Base-by-base conservation (phyloP, 164 flowering plant genomes). In the Macadamia integrifolia region DNA sequence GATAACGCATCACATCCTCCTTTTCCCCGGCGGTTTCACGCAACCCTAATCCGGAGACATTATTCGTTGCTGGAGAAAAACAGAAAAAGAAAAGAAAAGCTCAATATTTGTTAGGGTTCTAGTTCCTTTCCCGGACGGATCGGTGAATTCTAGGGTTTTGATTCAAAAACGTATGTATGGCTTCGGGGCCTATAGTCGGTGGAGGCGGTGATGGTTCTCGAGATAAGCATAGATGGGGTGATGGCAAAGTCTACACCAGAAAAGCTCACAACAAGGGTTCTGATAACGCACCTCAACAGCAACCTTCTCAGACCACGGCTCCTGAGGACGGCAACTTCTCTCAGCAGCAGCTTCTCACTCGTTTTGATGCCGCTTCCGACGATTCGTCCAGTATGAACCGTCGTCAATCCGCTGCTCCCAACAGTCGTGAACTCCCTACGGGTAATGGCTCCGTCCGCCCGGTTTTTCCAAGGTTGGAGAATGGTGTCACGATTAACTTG, bases 201-300 rank as follows among this genome's bases (percentile, higher is more conserved):
- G 79, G 74, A 10, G 77, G 72, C 13, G 84, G 80, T 50, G 88
- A 74, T 48, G 86, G 80, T 29, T 62, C 81, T 43, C 78, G 82
- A 69, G 92, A 83, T 73, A 85, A 76, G 74, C 83, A 78, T 58
- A 75, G 87, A 62, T 87, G 82, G 84, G 64, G 66, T 9, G 92
- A 81, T 62, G 77, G 75, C 69, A 90, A 84, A 71, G 97, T 93
- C 7, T 88, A 86, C 58, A 79, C 77, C 0, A 71, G 93, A 30
- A 88, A 85, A 71, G 68, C 70, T 42, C 66, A 58, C n/a, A 88
- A 78, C n/a, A 88, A 78, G 58, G 82, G 83, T 11, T 52, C 71
- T 31, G 84, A 74, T 58, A 76, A 74, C 3, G 63, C 62, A 15
- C 46, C 49, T 50, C 75, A 31, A 43, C 65, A 9, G 15, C 69